A percentile compares a stretch with the other conserved stretches of the same genome.
Evolutionary conservation across 2,329 filamentous ascomycete species (phyloP).

Genomic region (Cercospora brassicicola): DNA sequence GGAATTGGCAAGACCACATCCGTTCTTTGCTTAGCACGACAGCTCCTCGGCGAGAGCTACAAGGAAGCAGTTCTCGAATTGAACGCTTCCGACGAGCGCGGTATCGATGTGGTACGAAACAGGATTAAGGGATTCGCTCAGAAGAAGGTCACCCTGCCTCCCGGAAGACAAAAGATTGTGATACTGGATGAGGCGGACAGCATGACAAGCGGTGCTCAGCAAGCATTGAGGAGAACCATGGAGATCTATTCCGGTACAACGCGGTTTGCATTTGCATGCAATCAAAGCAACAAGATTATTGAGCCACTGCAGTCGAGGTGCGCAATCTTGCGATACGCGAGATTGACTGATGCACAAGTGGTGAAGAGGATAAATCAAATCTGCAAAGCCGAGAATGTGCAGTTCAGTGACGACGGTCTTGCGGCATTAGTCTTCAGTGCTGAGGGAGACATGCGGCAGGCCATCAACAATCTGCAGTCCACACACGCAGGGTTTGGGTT

Average conservation of each 20-base stretch:
- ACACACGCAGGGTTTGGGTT: conserved; percentile 93
- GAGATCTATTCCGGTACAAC: conserved; percentile 98
- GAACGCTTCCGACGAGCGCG: conserved; percentile 93
- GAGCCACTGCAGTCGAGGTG: conserved; percentile 97
- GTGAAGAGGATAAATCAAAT: conserved; percentile 90
- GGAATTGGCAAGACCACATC: conserved; percentile 98
- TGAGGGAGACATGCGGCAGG: conserved; percentile 97
- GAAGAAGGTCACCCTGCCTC: conserved; percentile 94
- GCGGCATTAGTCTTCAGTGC: conserved; percentile 96
- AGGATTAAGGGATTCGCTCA: conserved; percentile 98
- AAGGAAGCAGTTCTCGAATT: conserved; percentile 96
- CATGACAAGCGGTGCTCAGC: conserved; percentile 96
- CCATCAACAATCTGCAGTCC: conserved; percentile 96
- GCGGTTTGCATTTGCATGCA: conserved; percentile 95
- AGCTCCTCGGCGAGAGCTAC: conserved; percentile 87
- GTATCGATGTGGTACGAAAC: conserved; percentile 96
- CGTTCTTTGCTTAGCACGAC: conserved; percentile 85
- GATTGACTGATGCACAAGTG: conserved; percentile 87
- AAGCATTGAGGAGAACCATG: conserved; percentile 93
- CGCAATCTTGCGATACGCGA: conserved; percentile 89
- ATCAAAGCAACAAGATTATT: conserved; percentile 99
- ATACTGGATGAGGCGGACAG: conserved; percentile 96
- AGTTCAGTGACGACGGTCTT: conserved; percentile 88
- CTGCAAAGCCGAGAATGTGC: conserved; percentile 84
- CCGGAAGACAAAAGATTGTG: conserved; percentile 90